Conservation (phyloP, 179 eudicot genomes). For the Heliamphora pulchella region DNA sequence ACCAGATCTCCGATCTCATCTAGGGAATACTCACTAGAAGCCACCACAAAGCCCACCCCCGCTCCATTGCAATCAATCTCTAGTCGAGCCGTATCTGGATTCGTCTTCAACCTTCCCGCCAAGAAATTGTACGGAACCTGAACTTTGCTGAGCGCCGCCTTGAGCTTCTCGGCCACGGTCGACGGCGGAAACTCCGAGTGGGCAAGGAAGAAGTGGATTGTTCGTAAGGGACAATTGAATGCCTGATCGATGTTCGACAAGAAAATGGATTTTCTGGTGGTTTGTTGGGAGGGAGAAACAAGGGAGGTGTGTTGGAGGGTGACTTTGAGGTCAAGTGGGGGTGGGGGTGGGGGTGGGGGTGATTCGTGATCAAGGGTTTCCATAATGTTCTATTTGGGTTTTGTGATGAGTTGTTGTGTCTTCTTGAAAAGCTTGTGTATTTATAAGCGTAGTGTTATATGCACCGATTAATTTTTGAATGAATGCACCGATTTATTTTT, state of each 20-base stretch:
- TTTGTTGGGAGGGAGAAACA: slow-evolving; percentile 39
- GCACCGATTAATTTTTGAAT: no score
- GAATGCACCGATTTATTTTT: no score
- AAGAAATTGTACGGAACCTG: slow-evolving; percentile 50
- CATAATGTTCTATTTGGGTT: no score
- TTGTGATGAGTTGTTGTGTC: no score
- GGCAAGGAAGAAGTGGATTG: slow-evolving; percentile 58
- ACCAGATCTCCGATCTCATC: slow-evolving; percentile 78
- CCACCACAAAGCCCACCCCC: slow-evolving; percentile 67
- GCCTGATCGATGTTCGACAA: slow-evolving; percentile 80
- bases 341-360: no score
- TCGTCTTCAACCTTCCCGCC: slow-evolving; percentile 57
- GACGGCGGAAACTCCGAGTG: slow-evolving; percentile 52
- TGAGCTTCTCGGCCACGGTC: slow-evolving; percentile 30
- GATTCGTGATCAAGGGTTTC: no score
- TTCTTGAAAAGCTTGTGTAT: no score
- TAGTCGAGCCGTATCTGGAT: slow-evolving; percentile 33
- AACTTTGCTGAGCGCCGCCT: slow-evolving; percentile 36
- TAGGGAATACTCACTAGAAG: slow-evolving; percentile 39
- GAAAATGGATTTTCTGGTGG: slow-evolving; percentile 39
- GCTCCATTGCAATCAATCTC: slow-evolving; percentile 57
- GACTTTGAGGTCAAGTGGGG: slow-evolving; percentile 49
- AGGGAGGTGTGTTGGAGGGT: slow-evolving; percentile 32
- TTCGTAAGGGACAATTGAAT: slow-evolving; percentile 69
- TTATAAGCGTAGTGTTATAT: no score